Conservation (phyloP, 2,329 filamentous ascomycete species). For the Sporothrix protearum region DNA sequence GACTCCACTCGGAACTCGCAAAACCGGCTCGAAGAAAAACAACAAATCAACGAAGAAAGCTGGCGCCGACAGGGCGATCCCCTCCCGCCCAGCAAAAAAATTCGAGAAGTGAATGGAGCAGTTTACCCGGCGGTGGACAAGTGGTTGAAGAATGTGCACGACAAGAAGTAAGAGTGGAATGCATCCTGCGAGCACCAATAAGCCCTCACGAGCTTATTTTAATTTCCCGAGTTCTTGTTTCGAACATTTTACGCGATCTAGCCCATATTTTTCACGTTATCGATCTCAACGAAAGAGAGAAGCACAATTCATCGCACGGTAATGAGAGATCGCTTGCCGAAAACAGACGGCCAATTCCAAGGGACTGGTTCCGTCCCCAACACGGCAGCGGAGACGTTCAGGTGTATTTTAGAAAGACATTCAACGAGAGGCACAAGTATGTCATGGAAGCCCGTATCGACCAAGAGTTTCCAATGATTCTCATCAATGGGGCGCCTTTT, state of each 20-base stretch:
- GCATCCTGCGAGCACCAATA: neutral
- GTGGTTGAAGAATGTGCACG: neutral
- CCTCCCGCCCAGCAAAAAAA: neutral
- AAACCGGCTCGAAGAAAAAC: neutral
- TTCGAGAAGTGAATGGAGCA: no score
- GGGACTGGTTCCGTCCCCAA: neutral
- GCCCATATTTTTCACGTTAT: neutral
- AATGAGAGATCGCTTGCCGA: no score
- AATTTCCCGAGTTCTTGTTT: neutral
- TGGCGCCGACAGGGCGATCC: neutral
- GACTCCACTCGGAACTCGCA: neutral
- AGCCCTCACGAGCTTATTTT: neutral
- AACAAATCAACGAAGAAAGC: neutral
- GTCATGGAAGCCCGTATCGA: neutral
- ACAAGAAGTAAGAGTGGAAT: neutral
- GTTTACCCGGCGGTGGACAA: no score
- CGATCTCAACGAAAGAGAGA: neutral
- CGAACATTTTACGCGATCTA: neutral
- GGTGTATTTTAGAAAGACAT: neutral
- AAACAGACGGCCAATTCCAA: neutral
- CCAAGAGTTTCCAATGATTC: neutral
- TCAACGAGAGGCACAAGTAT: neutral
- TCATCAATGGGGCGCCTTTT: slow-evolving; percentile 21
- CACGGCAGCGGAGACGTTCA: neutral
- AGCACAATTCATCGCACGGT: no score